Conservation (phyloP, 306 rosid species). For the Astragalus membranaceus region DNA sequence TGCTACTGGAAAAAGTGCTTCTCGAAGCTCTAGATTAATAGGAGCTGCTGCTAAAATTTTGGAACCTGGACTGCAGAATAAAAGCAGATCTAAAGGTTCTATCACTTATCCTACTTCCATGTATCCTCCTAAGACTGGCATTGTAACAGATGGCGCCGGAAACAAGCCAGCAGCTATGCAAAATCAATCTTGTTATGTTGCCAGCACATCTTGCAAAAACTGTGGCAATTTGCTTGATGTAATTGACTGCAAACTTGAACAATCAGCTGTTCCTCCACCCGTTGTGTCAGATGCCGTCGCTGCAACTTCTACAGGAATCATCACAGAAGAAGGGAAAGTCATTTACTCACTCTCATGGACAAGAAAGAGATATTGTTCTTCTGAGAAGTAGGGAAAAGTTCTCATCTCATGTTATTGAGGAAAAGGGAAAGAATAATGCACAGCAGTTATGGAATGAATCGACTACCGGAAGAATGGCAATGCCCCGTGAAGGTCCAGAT, state of each 20-base stretch:
- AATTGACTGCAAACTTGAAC: conserved; percentile 29
- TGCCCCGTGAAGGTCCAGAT: conserved; percentile 29
- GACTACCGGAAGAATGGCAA: conserved; percentile 26
- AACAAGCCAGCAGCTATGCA: conserved; percentile 17
- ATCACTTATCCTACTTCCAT: conserved; percentile 40
- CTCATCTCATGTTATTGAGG: conserved; percentile 24
- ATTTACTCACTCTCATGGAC: conserved; percentile 26
- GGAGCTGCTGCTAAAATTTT: conserved; percentile 83
- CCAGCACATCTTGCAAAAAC: conserved; percentile 49
- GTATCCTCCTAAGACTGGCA: conserved; percentile 24
- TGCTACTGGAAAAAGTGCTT: conserved; percentile 41
- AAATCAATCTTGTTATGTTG: conserved; percentile 30
- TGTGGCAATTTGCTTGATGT: conserved; percentile 56
- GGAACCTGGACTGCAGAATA: conserved; percentile 78
- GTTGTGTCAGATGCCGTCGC: conserved; percentile 28
- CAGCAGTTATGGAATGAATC: conserved; percentile 23
- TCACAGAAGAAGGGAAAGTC: conserved; percentile 32
- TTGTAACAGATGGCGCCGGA: conserved; percentile 11
- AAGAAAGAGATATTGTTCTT: conserved; percentile 34
- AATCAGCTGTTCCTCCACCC: conserved; percentile 21
- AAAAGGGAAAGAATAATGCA: conserved; percentile 23
- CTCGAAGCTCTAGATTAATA: conserved; percentile 64
- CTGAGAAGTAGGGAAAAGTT: conserved; percentile 29
- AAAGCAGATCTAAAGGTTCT: conserved; percentile 43
- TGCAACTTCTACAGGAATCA: conserved; percentile 30